Percentiles rank a stretch among this genome's conserved stretches.
Evolutionary conservation across 2,329 filamentous ascomycete species (phyloP).

Genomic region (Colletotrichum zoysiae): DNA sequence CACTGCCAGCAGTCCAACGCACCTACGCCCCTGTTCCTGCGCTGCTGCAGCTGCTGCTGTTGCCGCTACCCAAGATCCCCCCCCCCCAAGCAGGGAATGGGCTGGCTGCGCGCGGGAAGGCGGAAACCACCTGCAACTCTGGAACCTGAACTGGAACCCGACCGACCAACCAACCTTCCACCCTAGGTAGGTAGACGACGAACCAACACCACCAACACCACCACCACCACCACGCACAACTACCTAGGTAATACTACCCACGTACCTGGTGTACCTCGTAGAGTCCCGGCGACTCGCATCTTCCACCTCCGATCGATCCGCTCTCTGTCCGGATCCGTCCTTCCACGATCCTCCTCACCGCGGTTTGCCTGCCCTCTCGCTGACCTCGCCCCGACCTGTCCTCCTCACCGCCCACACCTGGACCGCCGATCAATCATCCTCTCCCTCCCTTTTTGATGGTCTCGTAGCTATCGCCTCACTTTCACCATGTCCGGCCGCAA

Average conservation of each 20-base stretch:
- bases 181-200: background rate
- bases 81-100: conserved; percentile 27
- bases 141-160: conserved; percentile 24
- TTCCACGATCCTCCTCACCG: background rate
- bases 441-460: conserved; percentile 35
- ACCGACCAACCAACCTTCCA: background rate
- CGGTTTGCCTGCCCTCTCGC: background rate
- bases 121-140: conserved; percentile 27
- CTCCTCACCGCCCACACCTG: conserved; percentile 8
- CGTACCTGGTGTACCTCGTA: too few relatives aligned
- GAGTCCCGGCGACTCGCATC: background rate
- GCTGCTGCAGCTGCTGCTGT: background rate
- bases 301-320: background rate
- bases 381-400: conserved; percentile 51
- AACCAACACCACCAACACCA: background rate
- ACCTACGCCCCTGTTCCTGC: conserved; percentile 5
- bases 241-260: too few relatives aligned
- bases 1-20: conserved; percentile 6
- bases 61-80: background rate
- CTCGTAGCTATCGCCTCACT: conserved; percentile 36
- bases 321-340: background rate
- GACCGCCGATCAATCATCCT: conserved; percentile 14
- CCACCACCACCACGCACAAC: background rate
- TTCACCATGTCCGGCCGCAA: conserved; percentile 81
- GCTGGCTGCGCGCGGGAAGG: conserved; percentile 21